Percentiles rank a stretch among this genome's conserved stretches.
Conservation (phyloP, 1,139 yeast genomes). For the Sugiyamaella japonica region DNA sequence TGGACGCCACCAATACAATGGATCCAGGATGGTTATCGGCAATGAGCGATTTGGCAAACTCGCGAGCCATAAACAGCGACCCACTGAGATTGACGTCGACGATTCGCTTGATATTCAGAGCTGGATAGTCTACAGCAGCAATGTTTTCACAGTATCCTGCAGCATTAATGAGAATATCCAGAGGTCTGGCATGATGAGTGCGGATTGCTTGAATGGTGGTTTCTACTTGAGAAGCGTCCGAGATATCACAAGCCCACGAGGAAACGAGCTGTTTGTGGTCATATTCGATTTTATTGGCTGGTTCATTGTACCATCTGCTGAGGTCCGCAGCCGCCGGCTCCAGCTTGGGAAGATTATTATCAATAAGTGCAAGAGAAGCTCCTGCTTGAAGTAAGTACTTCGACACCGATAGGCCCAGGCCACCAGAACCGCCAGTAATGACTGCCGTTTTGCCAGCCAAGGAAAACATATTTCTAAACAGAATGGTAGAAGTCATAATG, state of each 20-base stretch:
- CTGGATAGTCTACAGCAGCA: constrained; percentile 77
- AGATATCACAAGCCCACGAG: constrained; percentile 77
- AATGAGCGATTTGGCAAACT: constrained; percentile 68
- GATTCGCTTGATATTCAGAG: constrained; percentile 64
- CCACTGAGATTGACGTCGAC: constrained; percentile 76
- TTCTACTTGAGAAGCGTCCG: constrained; percentile 63
- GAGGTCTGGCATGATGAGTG: constrained; percentile 58
- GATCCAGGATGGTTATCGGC: constrained; percentile 54
- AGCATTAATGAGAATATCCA: constrained; percentile 67
- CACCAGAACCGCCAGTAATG: constrained; percentile 84
- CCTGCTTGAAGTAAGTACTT: constrained; percentile 35
- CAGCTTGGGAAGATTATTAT: constrained; percentile 59
- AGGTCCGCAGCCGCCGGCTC: constrained; percentile 63
- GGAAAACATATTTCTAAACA: constrained; percentile 28
- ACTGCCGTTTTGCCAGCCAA: constrained; percentile 72
- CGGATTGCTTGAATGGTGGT: constrained; percentile 50
- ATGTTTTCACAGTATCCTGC: constrained; percentile 85
- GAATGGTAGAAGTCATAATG: constrained; percentile 7
- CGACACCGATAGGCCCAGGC: constrained; percentile 61
- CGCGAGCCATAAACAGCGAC: constrained; percentile 64
- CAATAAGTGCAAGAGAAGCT: constrained; percentile 62
- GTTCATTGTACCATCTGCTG: constrained; percentile 50
- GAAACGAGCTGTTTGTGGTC: constrained; percentile 41
- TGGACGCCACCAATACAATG: constrained; percentile 74
- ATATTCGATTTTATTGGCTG: constrained; percentile 18